Conservation (phyloP, 306 rosid genomes). For the Vicia sativa region DNA sequence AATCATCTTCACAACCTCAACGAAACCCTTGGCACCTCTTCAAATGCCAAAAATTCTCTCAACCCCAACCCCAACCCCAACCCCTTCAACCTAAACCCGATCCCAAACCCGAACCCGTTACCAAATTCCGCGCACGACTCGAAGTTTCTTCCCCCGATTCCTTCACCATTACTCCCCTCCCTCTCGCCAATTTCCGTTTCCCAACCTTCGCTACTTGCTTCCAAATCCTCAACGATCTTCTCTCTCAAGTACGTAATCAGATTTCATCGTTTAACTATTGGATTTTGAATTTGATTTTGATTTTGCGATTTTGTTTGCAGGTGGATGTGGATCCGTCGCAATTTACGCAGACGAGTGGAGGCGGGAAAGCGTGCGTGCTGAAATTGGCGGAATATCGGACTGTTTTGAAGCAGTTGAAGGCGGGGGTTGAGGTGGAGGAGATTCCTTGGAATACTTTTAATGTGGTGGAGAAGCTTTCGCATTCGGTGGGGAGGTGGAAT, state of each 20-base stretch:
- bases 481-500: constrained; percentile 58
- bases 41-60: constrained; percentile 70
- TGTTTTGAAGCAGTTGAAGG: constrained; percentile 62
- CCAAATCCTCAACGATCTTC: constrained; percentile 40
- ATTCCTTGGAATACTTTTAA: constrained; percentile 81
- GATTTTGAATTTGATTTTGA: background rate
- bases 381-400: constrained; percentile 57
- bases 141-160: constrained; percentile 81
- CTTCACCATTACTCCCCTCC: constrained; percentile 60
- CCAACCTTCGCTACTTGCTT: constrained; percentile 58
- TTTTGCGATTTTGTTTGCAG: constrained; percentile 40
- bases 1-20: constrained; percentile 39
- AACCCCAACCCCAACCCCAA: background rate
- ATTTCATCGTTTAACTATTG: too few relatives aligned
- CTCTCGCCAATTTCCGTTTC: constrained; percentile 41
- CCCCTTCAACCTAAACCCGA: background rate
- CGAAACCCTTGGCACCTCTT: constrained; percentile 59
- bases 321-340: constrained; percentile 60
- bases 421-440: constrained; percentile 65
- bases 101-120: background rate
- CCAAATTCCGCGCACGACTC: constrained; percentile 64
- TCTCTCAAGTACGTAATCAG: constrained; percentile 47
- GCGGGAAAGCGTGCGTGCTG: constrained; percentile 70
- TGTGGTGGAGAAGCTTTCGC: constrained; percentile 71
- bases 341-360: constrained; percentile 70